Base-by-base conservation (phyloP, 2,329 filamentous ascomycete genomes). In the Aspergillus alliaceus region DNA sequence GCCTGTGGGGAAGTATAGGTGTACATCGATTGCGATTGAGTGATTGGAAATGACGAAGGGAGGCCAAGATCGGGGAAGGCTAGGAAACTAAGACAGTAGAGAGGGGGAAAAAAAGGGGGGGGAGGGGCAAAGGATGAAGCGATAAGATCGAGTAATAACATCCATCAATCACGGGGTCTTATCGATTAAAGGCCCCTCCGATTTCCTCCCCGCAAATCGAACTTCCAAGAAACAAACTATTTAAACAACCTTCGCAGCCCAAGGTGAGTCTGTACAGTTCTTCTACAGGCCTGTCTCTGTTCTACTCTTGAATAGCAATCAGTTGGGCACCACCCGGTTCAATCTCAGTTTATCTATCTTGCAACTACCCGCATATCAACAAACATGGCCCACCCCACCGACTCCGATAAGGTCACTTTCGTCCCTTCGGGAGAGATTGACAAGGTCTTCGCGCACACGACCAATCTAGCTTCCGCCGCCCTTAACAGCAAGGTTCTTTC, bases 401-500 rank as follows among this genome's bases (percentile, higher is more conserved):
- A 49, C 34, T 42, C 61, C 49, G 56, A 58, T 53, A 54, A 59
- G 31, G 44, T 56, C 50, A 49, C 59, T 27, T 63, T 50, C 51
- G 71, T 84, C 39, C 72, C 80, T 24, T 70, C 77, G 29, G 73
- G 79, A 22, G 63, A 81, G 46, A 86, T 86, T 59, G 81, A 85
- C 68, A 62, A 73, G 4, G 80, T 79, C 11, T 85, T 85, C 71
- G 79, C 80, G 51, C 81, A 80, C 42, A 79, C 80, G 58, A 84
- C 82, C 66, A 84, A 75, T 61, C 67, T 75, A n/a, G 69, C 70
- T 53, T 77, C 74, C 1, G 66, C 71, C 29, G 69, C 66, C 57
- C 77, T 86, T 47, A 80, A 85, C 59, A 82, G 79, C 63, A 78
- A 76, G 22, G 73, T 86, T 64, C 75, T 86, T 60, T 75, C 82